Percentiles rank a stretch among this genome's conserved stretches.
Conservation (phyloP, 768 basidiomycete species). For the Trametes meyenii region DNA sequence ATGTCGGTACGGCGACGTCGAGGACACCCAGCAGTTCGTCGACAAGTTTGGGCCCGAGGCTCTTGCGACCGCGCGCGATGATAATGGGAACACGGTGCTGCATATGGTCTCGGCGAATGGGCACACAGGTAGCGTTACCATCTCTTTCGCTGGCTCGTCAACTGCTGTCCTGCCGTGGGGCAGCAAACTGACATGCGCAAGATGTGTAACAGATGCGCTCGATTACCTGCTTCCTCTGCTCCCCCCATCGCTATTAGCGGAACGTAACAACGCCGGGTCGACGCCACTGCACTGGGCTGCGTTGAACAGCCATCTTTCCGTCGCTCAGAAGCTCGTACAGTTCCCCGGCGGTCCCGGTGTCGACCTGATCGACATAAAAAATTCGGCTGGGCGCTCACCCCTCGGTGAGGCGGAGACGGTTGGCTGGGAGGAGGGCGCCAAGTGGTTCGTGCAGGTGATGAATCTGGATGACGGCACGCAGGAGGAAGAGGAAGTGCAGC, state of each 20-base stretch:
- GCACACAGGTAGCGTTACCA: constrained; percentile 67
- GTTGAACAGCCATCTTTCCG: constrained; percentile 73
- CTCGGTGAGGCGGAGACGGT: constrained; percentile 79
- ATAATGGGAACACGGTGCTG: constrained; percentile 75
- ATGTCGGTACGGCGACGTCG: constrained; percentile 86
- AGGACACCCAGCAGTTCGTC: constrained; percentile 72
- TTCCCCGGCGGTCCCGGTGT: constrained; percentile 60
- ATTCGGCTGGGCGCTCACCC: constrained; percentile 71
- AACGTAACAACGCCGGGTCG: constrained; percentile 71
- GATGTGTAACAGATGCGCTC: constrained; percentile 65
- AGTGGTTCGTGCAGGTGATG: constrained; percentile 84
- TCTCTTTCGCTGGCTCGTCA: constrained; percentile 4
- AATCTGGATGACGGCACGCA: constrained; percentile 56
- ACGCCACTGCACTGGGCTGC: constrained; percentile 93
- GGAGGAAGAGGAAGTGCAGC: constrained; percentile 43
- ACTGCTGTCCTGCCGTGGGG: constrained; percentile 15
- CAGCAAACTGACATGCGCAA: constrained; percentile 48
- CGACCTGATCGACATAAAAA: constrained; percentile 76
- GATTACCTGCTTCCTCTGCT: constrained; percentile 69
- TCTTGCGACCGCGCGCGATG: constrained; percentile 61
- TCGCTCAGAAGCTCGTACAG: constrained; percentile 61
- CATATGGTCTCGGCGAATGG: constrained; percentile 93
- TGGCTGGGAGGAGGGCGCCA: constrained; percentile 83
- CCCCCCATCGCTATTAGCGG: constrained; percentile 54
- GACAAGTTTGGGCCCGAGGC: constrained; percentile 54